Evolutionary conservation across 306 rosid species (phyloP), one percentile per base, ranked within the genome.

Genomic region (Citrullus amarus): DNA sequence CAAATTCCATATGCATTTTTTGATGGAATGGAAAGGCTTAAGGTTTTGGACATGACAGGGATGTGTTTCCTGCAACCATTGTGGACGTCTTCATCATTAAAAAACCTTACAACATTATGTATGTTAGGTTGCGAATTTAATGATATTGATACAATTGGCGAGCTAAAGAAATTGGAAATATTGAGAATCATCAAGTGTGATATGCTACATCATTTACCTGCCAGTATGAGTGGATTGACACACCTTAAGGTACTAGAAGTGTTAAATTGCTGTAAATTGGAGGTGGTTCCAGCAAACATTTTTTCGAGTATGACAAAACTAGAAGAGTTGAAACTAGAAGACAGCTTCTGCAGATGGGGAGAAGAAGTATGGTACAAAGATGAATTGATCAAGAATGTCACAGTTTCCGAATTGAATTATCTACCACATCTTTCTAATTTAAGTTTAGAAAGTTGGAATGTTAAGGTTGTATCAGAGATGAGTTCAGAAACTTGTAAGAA

Each of bases 51-150:
- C 59, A 1, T 55, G 22, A 17, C 59, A 18, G 25, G 59, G 22
- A 55, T 55, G 59, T 17, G 25, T 55, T 55, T 6, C 57, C 57
- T 5, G n/a, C 20, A 6, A 53, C 18, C 57, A 5, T 53, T 6
- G 7, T 53, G 57, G 57, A 53, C n/a, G 3, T 9, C 53, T 10
- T 4, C 15, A 53, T 55, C 25, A 20, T 68, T 10, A 11, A 25
- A 56, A 3, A 79, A 79, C 65, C 71, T 79, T 53, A 77, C 8
- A 14, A 39, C 56, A 34, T 79, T 79, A 8, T 22, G 67, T 79
- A 36, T 79, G 66, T 6, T 4, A 4, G 1, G 4, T 18, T 54
- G 77, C 16, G 30, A 6, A 46, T 9, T 36, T 18, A 4, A 16
- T 3, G 59, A 69, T 16, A 30, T 73, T 20, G 13, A 28, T 13